Evolutionary conservation across 2,329 filamentous ascomycete genomes (phyloP).

Genomic region (Phaeosphaeriaceae sp.): DNA sequence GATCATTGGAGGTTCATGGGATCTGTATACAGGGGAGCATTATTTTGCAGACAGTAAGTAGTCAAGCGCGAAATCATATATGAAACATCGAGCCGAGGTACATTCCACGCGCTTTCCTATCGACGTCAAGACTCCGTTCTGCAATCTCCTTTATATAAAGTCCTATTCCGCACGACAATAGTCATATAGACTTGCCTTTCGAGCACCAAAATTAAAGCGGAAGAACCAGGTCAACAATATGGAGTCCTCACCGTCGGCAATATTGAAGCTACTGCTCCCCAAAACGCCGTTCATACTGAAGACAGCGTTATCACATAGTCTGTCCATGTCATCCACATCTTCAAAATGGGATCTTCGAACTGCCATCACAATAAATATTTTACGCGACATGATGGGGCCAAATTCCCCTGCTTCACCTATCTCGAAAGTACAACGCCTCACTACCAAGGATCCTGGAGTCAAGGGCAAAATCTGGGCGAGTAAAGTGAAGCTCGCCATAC

Average conservation of each 20-base stretch:
- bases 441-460: constrained; percentile 68
- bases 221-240: constrained; percentile 22
- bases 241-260: constrained; percentile 43
- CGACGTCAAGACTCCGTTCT: constrained; percentile 20
- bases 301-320: constrained; percentile 66
- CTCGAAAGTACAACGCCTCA: constrained; percentile 62
- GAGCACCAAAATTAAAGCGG: not conserved
- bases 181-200: no score
- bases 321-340: constrained; percentile 72
- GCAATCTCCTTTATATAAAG: no score
- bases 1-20: no score
- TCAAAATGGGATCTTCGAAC: constrained; percentile 81
- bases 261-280: constrained; percentile 43
- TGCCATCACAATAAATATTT: constrained; percentile 71
- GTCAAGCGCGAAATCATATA: constrained; percentile 7
- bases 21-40: no score
- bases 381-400: constrained; percentile 60
- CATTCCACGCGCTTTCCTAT: constrained; percentile 4
- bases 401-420: constrained; percentile 31
- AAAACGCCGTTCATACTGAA: constrained; percentile 67
- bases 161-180: no score
- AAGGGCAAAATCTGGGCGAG: constrained; percentile 85
- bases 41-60: no score
- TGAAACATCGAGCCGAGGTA: constrained; percentile 15
- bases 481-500: constrained; percentile 68